phyloP scores from a whole-genome alignment of 2,329 filamentous ascomycete genomes.

The Ophiostoma himal-ulmi region DNA sequence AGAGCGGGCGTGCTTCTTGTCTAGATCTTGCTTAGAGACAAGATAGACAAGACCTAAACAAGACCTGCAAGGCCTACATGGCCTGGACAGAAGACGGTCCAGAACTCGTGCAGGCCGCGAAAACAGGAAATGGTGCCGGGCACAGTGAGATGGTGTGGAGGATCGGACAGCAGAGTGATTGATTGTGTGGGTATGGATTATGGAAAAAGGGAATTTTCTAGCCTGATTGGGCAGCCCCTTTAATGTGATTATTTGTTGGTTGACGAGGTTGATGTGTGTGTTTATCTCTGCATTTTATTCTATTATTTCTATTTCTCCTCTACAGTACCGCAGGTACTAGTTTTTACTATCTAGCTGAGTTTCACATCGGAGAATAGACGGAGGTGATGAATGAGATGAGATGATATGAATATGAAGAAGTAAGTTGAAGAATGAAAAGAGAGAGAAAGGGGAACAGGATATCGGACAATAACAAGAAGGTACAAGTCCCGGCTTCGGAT shows the following conservation, averaged over 20 bases:
- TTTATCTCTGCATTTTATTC: background rate
- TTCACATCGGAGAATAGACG: background rate
- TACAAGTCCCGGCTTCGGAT: background rate
- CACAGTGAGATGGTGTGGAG: slow-evolving; percentile 7
- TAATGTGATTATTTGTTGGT: background rate
- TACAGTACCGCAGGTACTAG: background rate
- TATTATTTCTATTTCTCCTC: background rate
- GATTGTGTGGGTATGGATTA: background rate
- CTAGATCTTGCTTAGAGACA: no score
- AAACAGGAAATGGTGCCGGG: background rate
- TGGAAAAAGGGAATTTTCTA: background rate
- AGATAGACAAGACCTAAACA: background rate
- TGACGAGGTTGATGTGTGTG: background rate
- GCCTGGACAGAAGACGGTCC: background rate
- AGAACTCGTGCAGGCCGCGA: background rate
- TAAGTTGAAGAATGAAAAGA: background rate
- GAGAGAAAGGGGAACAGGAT: background rate
- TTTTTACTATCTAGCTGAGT: background rate
- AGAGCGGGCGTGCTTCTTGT: background rate
- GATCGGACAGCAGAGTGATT: slow-evolving; percentile 6
- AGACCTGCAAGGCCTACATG: slow-evolving; percentile 4
- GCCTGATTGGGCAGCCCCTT: slow-evolving; percentile 13
- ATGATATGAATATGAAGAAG: background rate
- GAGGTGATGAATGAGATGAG: background rate
- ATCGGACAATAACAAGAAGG: background rate